These are phyloP conservation scores for Candolleomyces aberdarensis DNA, from an alignment of 768 basidiomycete species.

Conservation along the genomic window DNA sequence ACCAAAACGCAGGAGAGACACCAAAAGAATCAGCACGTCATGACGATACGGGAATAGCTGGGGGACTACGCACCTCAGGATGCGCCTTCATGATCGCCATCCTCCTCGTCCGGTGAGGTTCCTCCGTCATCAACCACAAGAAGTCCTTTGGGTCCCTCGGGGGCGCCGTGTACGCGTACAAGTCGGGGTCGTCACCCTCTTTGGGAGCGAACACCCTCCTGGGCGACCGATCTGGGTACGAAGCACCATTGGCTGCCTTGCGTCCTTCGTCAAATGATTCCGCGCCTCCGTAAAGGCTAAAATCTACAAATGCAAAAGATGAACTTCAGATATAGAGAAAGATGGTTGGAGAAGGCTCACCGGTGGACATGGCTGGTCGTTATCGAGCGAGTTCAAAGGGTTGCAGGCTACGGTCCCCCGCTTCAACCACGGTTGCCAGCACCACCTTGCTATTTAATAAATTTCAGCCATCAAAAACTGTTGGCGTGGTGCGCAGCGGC, in stretches of 20 bases:
- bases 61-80: constrained; percentile 62
- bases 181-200: constrained; percentile 38
- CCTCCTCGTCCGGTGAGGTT: constrained; percentile 88
- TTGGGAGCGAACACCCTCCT: constrained; percentile 47
- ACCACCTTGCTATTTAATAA: not conserved
- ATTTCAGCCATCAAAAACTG: not conserved
- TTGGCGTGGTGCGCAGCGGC: not conserved
- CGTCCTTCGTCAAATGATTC: constrained; percentile 64
- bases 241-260: constrained; percentile 1
- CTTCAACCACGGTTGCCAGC: not conserved
- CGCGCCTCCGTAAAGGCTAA: constrained; percentile 80
- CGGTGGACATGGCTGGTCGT: not conserved
- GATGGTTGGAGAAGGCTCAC: not conserved
- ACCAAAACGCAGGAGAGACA: not conserved
- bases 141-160: constrained; percentile 84
- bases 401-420: too few relatives aligned
- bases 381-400: too few relatives aligned
- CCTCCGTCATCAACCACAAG: constrained; percentile 96
- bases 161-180: constrained; percentile 41
- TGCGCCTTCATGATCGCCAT: constrained; percentile 92
- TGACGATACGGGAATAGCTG: not conserved
- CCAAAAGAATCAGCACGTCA: not conserved
- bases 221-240: constrained; percentile 34
- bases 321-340: not conserved
- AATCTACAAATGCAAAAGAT: constrained; percentile 45